These are phyloP conservation scores for Irineochytrium annulatum DNA, from an alignment of 192 early-diverging fungal species.

Conservation along the genomic window DNA sequence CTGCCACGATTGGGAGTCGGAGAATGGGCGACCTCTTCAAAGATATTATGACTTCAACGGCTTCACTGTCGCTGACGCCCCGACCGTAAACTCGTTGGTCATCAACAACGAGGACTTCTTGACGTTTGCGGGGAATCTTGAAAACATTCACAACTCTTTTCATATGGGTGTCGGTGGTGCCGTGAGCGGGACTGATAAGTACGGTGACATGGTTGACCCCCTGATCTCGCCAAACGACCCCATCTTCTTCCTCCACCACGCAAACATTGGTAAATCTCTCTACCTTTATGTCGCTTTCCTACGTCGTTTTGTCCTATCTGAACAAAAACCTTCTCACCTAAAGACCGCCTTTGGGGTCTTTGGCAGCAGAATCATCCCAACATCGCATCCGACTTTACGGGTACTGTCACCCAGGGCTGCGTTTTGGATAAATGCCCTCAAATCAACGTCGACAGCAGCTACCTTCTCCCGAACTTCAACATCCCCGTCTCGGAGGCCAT, in stretches of 20 bases:
- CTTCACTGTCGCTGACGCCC: not conserved
- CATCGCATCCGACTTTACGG: not conserved
- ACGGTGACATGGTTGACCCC: constrained; percentile 38
- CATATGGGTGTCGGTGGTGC: constrained; percentile 47
- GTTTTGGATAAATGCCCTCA: no score
- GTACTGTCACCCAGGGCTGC: not conserved
- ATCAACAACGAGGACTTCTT: no score
- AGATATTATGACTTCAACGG: no score
- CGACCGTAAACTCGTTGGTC: no score
- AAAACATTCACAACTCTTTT: constrained; percentile 27
- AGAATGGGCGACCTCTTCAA: no score
- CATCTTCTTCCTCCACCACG: constrained; percentile 64
- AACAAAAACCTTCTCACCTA: no score
- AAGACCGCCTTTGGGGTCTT: constrained; percentile 6
- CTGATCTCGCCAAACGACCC: constrained; percentile 50
- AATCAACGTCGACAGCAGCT: not conserved
- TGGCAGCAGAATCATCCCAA: constrained; percentile 6
- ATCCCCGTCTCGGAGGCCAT: constrained; percentile 1
- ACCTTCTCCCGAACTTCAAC: constrained; percentile 7
- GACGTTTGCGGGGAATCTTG: constrained; percentile 32
- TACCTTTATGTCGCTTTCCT: not conserved
- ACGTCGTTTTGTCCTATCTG: not conserved
- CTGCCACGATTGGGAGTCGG: constrained; percentile 39
- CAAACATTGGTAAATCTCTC: constrained; percentile 53
- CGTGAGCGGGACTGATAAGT: no score